A percentile compares a stretch with the other conserved stretches of the same genome.
phyloP scores from a whole-genome alignment of 1,139 yeast genomes.

The Blastobotrys persicus region DNA sequence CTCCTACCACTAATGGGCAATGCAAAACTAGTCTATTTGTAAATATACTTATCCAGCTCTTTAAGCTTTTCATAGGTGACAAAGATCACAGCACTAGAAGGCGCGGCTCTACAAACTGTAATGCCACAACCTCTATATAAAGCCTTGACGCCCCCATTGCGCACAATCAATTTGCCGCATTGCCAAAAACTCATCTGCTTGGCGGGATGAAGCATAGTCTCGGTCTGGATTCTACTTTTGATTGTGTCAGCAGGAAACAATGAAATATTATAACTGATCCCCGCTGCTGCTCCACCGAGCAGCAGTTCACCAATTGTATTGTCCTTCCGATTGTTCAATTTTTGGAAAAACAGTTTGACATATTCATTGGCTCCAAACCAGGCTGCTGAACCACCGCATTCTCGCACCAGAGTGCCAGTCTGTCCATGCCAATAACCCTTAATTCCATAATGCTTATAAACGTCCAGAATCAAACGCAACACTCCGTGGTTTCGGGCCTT shows the following conservation, averaged over 20 bases:
- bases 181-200: conserved; percentile 31
- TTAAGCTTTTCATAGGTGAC: conserved; percentile 71
- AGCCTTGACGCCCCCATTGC: conserved; percentile 57
- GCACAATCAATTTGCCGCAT: conserved; percentile 43
- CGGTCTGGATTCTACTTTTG: conserved; percentile 83
- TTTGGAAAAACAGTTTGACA: conserved; percentile 42
- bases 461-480: conserved; percentile 11
- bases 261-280: conserved; percentile 72
- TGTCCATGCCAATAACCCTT: conserved; percentile 81
- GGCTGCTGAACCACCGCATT: conserved; percentile 84
- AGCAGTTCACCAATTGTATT: conserved; percentile 54
- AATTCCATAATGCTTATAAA: conserved; percentile 50
- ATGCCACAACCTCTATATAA: conserved; percentile 85
- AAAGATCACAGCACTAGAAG: conserved; percentile 87
- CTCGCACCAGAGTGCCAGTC: conserved; percentile 77
- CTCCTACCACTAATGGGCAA: too few species aligned
- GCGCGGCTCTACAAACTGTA: conserved; percentile 77
- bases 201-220: conserved; percentile 34
- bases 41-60: conserved; percentile 16
- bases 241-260: conserved; percentile 90
- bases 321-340: conserved; percentile 25
- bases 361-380: conserved; percentile 92
- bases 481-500: conserved; percentile 12
- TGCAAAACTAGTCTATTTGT: background rate
- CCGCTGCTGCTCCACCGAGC: conserved; percentile 83